Base-by-base conservation (phyloP, 2,329 filamentous ascomycete species). In the Alternaria ethzedia region DNA sequence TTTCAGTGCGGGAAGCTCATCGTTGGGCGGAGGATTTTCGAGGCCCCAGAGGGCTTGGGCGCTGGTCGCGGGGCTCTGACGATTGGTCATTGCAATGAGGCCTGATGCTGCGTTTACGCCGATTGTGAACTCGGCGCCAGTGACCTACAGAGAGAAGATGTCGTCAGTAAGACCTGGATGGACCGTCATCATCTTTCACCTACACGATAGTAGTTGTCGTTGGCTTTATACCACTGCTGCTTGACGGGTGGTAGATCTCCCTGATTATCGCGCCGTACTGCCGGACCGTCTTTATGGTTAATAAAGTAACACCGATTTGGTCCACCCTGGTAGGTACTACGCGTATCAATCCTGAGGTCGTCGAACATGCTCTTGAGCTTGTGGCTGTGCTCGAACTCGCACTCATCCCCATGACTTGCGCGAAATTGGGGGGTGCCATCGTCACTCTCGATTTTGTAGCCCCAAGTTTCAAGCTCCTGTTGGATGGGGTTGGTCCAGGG, bases 191-290 rank as follows among this genome's bases (percentile, higher is more conserved):
- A 4, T 12, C 8, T 21, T 58, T 13, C 6, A 51, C 67, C 47
- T 28, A 69, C 68, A 17, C 61, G 50, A 25, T 71, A 70, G n/a
- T 60, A 23, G 17, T 62, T 59, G 7, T 28, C 54, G 23, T 57
- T 60, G 6, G 68, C 69, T n/a, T 55, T 61, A 26, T 72, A 71
- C 11, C 44, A 68, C 28, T 73, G 71, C 8, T 68, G 47, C 5
- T 59, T 20, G 6, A 51, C 44, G 4, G 59, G 45, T 5, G 63
- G 65, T 23, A 64, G 59, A n/a, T 52, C 17, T 12, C 55, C 50
- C 15, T 49, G n/a, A n/a, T 55, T 32, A 13, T 56, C 49, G 11
- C 59, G 47, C 15, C 46, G 13, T 17, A 69, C 61, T 11, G 64
- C 56, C 10, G 61, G 45, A n/a, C 60, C 43, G 17, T 71, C 63